Evolutionary conservation across 352 stramenopile species (phyloP).

Genomic region (Pythium diclinum): DNA sequence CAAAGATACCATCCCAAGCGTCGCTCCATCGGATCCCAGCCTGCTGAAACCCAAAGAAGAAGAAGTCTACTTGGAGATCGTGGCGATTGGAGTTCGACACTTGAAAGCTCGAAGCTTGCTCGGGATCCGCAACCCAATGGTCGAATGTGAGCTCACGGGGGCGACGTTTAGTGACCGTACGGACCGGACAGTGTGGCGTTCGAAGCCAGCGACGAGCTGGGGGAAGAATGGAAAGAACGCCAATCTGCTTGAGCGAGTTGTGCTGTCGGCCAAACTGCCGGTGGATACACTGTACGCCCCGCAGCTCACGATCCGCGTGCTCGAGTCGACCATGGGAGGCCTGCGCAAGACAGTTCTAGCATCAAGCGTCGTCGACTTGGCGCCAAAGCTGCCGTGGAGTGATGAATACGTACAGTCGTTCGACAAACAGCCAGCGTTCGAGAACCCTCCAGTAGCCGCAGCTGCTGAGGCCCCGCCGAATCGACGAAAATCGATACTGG

Average conservation of each 20-base stretch:
- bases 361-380: conserved; percentile 54
- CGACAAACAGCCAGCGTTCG: conserved; percentile 36
- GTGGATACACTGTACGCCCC: conserved; percentile 59
- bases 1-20: conserved; percentile 27
- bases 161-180: conserved; percentile 47
- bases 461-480: conserved; percentile 2
- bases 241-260: conserved; percentile 66
- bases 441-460: conserved; percentile 28
- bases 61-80: conserved; percentile 59
- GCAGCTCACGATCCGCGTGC: conserved; percentile 60
- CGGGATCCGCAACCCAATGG: conserved; percentile 50
- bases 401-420: conserved; percentile 38
- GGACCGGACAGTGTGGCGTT: conserved; percentile 30
- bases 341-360: conserved; percentile 54
- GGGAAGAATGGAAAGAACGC: conserved; percentile 54
- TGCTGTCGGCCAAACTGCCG: conserved; percentile 47
- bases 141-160: conserved; percentile 72
- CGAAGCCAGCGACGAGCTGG: conserved; percentile 24
- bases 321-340: conserved; percentile 49
- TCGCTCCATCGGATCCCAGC: conserved; percentile 23
- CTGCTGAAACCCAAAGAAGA: conserved; percentile 47
- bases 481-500: conserved; percentile 5
- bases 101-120: conserved; percentile 56
- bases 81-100: conserved; percentile 61
- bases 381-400: conserved; percentile 69